Percentiles rank a stretch among this genome's conserved stretches.
Conservation (phyloP, 176 grass and related monocot genomes). For the Carex parvula region DNA sequence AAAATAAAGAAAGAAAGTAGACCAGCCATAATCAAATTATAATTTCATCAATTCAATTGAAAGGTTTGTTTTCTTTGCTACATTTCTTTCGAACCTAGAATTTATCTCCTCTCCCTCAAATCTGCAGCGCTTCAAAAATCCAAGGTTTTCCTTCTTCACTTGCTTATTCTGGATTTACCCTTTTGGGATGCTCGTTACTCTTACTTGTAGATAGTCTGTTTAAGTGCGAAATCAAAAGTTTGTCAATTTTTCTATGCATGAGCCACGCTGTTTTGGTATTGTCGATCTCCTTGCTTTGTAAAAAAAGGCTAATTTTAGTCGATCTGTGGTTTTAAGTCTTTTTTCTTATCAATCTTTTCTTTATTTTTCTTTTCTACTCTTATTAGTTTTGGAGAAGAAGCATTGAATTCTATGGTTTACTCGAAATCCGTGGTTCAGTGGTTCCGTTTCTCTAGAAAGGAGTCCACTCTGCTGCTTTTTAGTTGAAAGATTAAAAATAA, state of each 20-base stretch:
- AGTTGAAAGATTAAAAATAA: neutral
- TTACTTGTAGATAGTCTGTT: neutral
- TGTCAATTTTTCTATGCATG: neutral
- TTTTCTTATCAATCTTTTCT: neutral
- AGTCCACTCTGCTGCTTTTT: neutral
- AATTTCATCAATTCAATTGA: neutral
- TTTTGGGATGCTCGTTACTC: slow-evolving; percentile 1
- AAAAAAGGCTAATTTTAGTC: neutral
- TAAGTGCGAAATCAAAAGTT: neutral
- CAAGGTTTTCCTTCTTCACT: neutral
- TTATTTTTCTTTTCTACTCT: neutral
- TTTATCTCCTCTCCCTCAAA: neutral
- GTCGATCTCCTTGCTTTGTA: neutral
- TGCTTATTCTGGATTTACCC: neutral
- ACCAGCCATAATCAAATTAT: neutral
- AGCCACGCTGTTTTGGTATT: neutral
- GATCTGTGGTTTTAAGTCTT: neutral
- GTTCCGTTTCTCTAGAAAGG: neutral
- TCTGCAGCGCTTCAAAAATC: neutral
- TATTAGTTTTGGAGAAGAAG: neutral
- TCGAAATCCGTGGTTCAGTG: neutral
- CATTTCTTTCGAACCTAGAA: slow-evolving; percentile 7
- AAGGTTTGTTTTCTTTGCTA: slow-evolving; percentile 3
- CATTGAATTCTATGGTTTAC: slow-evolving; percentile 2
- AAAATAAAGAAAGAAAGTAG: slow-evolving; percentile 9